phyloP scores from a whole-genome alignment of 2,329 filamentous ascomycete species.

The Capronia epimyces region DNA sequence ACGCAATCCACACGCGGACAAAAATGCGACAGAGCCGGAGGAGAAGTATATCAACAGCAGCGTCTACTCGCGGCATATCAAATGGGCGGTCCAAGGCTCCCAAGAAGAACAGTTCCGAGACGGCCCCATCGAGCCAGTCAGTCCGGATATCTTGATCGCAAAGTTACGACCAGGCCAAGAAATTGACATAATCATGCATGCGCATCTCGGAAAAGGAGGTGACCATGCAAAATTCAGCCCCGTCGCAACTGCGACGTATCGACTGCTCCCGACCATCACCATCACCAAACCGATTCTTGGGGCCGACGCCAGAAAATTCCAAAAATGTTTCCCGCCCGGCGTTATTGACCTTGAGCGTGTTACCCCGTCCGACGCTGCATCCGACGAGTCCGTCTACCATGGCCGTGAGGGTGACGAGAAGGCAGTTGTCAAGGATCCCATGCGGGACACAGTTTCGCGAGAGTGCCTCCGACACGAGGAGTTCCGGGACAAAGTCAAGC shows the following conservation, averaged over 20 bases:
- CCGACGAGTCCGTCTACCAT: slow-evolving; percentile 60
- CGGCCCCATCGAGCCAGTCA: slow-evolving; percentile 63
- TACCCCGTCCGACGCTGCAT: slow-evolving; percentile 59
- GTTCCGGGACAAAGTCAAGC: slow-evolving; percentile 91
- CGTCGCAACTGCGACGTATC: slow-evolving; percentile 89
- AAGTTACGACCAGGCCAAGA: slow-evolving; percentile 89
- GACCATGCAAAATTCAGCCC: slow-evolving; percentile 98
- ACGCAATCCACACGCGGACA: slow-evolving; percentile 65
- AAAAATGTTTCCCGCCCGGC: slow-evolving; percentile 78
- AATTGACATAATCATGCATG: slow-evolving; percentile 82
- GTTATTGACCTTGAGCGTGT: slow-evolving; percentile 77
- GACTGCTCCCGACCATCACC: slow-evolving; percentile 79
- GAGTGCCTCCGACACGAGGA: slow-evolving; percentile 88
- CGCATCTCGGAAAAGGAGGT: slow-evolving; percentile 85
- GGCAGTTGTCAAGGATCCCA: slow-evolving; percentile 79
- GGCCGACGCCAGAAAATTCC: slow-evolving; percentile 81
- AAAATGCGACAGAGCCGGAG: slow-evolving; percentile 70
- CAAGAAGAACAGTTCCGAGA: slow-evolving; percentile 62
- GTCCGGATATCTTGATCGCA: slow-evolving; percentile 89
- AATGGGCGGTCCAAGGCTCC: slow-evolving; percentile 65
- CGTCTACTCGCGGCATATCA: slow-evolving; percentile 72
- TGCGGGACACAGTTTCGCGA: slow-evolving; percentile 91
- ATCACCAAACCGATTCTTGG: slow-evolving; percentile 82
- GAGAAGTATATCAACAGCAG: slow-evolving; percentile 83
- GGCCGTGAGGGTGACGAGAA: slow-evolving; percentile 73